A percentile compares a stretch with the other conserved stretches of the same genome.
phyloP scores from a whole-genome alignment of 1,284 basidiomycete species.

The Ceratobasidium papillatum region DNA sequence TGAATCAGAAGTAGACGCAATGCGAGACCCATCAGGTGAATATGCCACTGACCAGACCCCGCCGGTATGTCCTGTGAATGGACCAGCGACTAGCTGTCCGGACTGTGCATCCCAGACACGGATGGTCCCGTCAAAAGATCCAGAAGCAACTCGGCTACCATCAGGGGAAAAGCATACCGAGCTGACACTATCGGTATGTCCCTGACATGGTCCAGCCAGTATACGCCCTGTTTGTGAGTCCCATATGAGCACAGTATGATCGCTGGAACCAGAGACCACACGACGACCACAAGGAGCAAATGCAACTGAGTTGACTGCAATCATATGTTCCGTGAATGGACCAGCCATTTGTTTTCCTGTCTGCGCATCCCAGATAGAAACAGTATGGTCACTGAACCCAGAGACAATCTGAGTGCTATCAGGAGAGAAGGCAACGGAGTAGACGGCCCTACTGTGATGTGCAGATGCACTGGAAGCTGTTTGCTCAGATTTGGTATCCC shows the following conservation, averaged over 20 bases:
- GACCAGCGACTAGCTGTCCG: neutral
- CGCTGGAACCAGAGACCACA: conserved; percentile 15
- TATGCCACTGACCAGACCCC: neutral
- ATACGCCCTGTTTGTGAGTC: neutral
- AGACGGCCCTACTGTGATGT: neutral
- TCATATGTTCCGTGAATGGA: neutral
- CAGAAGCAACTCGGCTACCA: neutral
- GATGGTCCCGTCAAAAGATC: neutral
- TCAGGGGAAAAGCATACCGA: neutral
- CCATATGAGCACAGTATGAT: conserved; percentile 16
- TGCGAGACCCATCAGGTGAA: conserved; percentile 9
- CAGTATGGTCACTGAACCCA: neutral
- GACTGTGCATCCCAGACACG: neutral
- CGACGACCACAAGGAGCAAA: conserved; percentile 27
- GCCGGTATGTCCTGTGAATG: neutral
- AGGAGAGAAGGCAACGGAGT: conserved; percentile 4
- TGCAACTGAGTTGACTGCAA: neutral
- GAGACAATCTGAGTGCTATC: neutral
- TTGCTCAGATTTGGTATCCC: neutral
- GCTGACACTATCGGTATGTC: neutral
- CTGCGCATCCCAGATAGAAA: conserved; percentile 1
- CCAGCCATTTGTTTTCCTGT: neutral
- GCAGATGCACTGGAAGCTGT: neutral
- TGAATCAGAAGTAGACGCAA: conserved; percentile 26
- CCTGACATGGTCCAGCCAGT: neutral